Evolutionary conservation across 23 red algal genomes (phyloP).

Genomic region (Chondrus crispus): DNA sequence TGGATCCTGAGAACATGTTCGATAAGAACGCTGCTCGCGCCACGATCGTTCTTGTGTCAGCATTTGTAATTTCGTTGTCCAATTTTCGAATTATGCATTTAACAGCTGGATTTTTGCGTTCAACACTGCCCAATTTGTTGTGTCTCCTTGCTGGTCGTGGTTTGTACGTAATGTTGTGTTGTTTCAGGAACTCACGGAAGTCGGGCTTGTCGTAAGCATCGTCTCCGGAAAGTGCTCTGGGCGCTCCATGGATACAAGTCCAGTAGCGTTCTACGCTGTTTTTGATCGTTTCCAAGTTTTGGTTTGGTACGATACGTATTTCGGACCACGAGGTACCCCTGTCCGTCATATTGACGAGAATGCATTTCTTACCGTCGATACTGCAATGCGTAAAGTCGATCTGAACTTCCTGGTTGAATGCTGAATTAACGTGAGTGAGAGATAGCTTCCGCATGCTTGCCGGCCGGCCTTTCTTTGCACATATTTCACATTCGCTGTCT

Average conservation of each 20-base stretch:
- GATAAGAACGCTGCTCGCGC: background rate
- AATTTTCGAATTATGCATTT: background rate
- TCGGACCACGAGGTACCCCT: background rate
- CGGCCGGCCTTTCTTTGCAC: background rate
- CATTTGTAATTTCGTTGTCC: background rate
- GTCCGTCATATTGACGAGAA: background rate
- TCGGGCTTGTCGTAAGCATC: too few relatives aligned
- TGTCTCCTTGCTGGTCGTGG: background rate
- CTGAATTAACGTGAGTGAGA: background rate
- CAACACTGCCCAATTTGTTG: background rate
- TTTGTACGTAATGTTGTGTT: background rate
- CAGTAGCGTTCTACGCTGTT: too few relatives aligned
- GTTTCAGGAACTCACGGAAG: background rate
- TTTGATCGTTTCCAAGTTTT: too few relatives aligned
- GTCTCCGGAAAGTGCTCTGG: too few relatives aligned
- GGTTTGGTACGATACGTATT: background rate
- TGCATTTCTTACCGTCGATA: background rate
- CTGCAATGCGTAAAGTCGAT: background rate
- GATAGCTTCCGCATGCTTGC: background rate
- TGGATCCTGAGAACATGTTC: background rate
- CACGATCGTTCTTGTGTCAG: background rate
- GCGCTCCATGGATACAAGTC: too few relatives aligned
- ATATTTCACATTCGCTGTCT: background rate
- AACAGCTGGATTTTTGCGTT: background rate
- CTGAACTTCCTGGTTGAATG: background rate